Evolutionary conservation across 2,329 filamentous ascomycete genomes (phyloP).

Genomic region (Apiospora marii): DNA sequence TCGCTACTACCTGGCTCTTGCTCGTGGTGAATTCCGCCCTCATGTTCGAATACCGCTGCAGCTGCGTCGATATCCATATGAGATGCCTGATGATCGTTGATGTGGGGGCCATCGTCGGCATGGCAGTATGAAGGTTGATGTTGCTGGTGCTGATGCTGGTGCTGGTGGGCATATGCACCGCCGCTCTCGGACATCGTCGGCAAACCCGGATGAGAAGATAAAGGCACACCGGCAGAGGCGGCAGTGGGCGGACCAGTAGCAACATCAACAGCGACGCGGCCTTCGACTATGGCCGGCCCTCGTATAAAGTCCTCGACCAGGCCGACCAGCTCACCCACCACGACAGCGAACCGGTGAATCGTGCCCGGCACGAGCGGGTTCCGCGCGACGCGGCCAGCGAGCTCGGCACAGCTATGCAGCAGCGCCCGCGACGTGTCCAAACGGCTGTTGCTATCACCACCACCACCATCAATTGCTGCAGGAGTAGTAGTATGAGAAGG

Average conservation of each 20-base stretch:
- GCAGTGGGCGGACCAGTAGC: neutral
- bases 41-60: neutral
- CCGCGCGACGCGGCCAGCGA: constrained; percentile 6
- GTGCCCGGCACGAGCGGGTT: constrained; percentile 17
- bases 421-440: neutral
- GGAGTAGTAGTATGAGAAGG: neutral
- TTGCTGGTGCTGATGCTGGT: neutral
- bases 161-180: too few relatives aligned
- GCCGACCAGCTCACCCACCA: neutral
- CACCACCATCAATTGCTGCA: too few relatives aligned
- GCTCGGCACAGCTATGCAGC: neutral
- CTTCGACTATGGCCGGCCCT: neutral
- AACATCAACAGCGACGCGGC: neutral
- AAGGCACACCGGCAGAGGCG: neutral
- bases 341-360: constrained; percentile 9
- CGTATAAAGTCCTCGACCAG: neutral
- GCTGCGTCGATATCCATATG: neutral
- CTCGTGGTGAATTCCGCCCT: neutral
- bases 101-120: neutral
- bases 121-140: neutral
- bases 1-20: neutral
- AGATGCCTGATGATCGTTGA: neutral
- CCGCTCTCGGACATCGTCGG: neutral
- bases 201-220: neutral
- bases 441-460: too few relatives aligned